phyloP scores from a whole-genome alignment of 352 stramenopile genomes.

The Globisporangium recalcitrans region DNA sequence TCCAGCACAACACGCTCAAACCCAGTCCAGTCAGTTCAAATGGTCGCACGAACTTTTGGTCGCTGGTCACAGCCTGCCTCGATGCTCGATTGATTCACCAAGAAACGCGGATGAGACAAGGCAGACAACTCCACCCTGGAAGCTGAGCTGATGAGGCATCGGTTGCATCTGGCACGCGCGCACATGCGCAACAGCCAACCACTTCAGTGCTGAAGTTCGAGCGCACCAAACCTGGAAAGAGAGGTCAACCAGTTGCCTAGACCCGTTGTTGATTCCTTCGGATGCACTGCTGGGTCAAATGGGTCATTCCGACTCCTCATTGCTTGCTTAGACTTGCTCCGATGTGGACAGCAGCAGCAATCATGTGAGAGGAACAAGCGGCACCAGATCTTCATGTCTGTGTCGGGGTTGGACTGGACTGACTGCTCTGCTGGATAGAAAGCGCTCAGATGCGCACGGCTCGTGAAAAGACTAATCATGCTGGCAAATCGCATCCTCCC shows the following conservation, averaged over 20 bases:
- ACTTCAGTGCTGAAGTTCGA: too few relatives aligned
- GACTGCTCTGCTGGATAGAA: not conserved
- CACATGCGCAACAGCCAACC: not conserved
- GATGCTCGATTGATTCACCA: not conserved
- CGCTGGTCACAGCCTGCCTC: not conserved
- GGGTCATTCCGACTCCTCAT: not conserved
- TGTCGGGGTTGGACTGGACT: too few relatives aligned
- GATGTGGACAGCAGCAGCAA: not conserved
- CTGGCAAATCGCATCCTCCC: not conserved
- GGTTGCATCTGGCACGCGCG: not conserved
- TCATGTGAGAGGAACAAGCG: not conserved
- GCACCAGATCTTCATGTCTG: not conserved
- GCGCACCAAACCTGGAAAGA: not conserved
- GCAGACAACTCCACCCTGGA: not conserved
- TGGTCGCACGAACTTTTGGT: not conserved
- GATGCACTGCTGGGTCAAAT: not conserved
- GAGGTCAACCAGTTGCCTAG: not conserved
- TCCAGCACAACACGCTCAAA: not conserved
- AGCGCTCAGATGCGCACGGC: not conserved
- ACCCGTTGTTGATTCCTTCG: not conserved
- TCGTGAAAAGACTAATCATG: not conserved
- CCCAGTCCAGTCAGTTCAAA: not conserved
- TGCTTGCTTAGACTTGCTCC: not conserved
- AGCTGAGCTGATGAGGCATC: not conserved
- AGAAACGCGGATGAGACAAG: conserved; percentile 8